A percentile compares a stretch with the other conserved stretches of the same genome.
Conservation (phyloP, 2,329 filamentous ascomycete species). For the Simplicillium sp. region DNA sequence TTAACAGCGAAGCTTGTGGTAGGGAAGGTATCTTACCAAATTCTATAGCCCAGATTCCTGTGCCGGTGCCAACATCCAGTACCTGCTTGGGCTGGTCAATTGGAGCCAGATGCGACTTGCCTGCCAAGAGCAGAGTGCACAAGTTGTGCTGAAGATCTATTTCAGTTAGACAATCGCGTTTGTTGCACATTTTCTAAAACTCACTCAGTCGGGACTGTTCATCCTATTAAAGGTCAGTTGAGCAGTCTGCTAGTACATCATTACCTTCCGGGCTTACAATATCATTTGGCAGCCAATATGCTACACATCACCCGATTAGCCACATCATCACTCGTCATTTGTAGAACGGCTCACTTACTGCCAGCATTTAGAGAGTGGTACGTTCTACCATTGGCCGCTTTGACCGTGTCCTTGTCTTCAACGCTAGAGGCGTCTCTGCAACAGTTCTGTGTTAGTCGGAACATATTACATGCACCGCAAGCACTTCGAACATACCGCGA, state of each 20-base stretch:
- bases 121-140: conserved; percentile 26
- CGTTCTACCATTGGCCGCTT: too few species aligned
- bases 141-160: conserved; percentile 26
- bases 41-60: conserved; percentile 42
- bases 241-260: not conserved
- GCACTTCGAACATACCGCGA: too few species aligned
- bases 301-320: not conserved
- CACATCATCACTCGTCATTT: too few species aligned
- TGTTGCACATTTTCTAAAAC: too few species aligned
- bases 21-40: conserved; percentile 20
- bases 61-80: conserved; percentile 42
- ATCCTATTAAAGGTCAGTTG: conserved; percentile 6
- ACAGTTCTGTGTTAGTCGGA: too few species aligned
- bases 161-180: not conserved
- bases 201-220: conserved; percentile 13
- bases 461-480: too few species aligned
- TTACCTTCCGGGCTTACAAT: conserved; percentile 1
- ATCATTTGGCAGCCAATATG: conserved; percentile 8
- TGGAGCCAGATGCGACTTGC: conserved; percentile 34
- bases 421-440: too few species aligned
- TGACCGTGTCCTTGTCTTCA: too few species aligned
- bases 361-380: too few species aligned
- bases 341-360: too few species aligned
- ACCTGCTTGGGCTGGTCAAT: conserved; percentile 28
- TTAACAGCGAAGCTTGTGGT: not conserved